These are phyloP conservation scores for Sporothrix mexicana DNA, from an alignment of 2,329 filamentous ascomycete species.

Conservation along the genomic window DNA sequence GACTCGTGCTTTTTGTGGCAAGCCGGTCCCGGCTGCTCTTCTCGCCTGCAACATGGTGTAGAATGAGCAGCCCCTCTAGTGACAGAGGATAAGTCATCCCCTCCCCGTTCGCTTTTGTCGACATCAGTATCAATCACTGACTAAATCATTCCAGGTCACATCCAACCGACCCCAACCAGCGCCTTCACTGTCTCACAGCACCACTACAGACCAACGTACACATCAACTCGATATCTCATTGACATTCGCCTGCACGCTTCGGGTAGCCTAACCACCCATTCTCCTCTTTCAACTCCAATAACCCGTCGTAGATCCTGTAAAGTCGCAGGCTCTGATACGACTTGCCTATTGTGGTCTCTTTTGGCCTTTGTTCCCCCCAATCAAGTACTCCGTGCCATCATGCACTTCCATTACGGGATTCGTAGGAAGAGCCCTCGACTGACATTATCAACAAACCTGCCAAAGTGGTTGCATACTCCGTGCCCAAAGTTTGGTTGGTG, in stretches of 20 bases:
- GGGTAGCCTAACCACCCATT: too few species aligned
- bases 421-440: neutral
- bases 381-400: neutral
- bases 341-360: neutral
- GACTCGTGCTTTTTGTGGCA: slow-evolving; percentile 47
- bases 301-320: too few species aligned
- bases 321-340: neutral
- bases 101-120: neutral
- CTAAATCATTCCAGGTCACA: neutral
- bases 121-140: neutral
- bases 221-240: too few species aligned
- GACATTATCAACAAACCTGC: neutral
- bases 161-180: neutral
- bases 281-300: too few species aligned
- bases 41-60: slow-evolving; percentile 55
- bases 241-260: too few species aligned
- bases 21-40: slow-evolving; percentile 56
- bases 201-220: too few species aligned
- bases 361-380: neutral
- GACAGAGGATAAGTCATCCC: slow-evolving; percentile 57
- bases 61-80: slow-evolving; percentile 53
- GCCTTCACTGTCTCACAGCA: neutral
- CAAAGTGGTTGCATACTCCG: neutral
- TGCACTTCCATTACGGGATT: neutral
- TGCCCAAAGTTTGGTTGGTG: neutral